Evolutionary conservation across 2,329 filamentous ascomycete genomes (phyloP), one percentile per base, ranked within the genome.

Genomic region (Pseudogymnoascus sp.): DNA sequence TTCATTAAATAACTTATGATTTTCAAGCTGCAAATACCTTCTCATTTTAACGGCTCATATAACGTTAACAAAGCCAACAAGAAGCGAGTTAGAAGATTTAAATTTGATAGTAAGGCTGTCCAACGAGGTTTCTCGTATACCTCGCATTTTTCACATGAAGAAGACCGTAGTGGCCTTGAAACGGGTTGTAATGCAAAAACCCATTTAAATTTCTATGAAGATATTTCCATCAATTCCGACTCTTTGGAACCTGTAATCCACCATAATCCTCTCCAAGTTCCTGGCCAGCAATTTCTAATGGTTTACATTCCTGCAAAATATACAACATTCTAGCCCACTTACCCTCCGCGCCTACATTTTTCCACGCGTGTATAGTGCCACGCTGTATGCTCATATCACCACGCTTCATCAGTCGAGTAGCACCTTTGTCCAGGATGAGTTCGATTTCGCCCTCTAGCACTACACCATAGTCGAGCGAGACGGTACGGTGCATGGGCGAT

Each of bases 331-430:
- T 63, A 14, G 67, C 68, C 65, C 64, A 66, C 1, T 63, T 52
- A 9, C 40, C 40, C 4, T 63, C 66, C 45, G 33, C 52, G 16
- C 68, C 69, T 21, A 62, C 41, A 63, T 71, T 71, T 33, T 65
- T 61, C 69, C 69, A 71, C 1, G 66, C 66, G 63, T 71, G 69
- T 11, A 63, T 71, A 3, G 69, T 71, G 1, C 63, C 69, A n/a
- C 69, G 25, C 49, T 71, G 69, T 4, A 71, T 33, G 33, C 25
- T 55, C 2, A 70, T 49, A 61, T 71, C 66, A 18, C 69, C 69
- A 21, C 64, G 45, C 37, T 64, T 63, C 66, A 70, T 60, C 12
- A 67, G 5, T 40, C 63, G 62, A 11, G 23, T 60, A 55, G 65
- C 68, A 2, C 68, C 69, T 1, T 61, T 63, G 61, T 71, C 69